Evolutionary conservation across 805 yeast species (phyloP), one percentile per base, ranked within the genome.

Genomic region (Peterozyma toletana): DNA sequence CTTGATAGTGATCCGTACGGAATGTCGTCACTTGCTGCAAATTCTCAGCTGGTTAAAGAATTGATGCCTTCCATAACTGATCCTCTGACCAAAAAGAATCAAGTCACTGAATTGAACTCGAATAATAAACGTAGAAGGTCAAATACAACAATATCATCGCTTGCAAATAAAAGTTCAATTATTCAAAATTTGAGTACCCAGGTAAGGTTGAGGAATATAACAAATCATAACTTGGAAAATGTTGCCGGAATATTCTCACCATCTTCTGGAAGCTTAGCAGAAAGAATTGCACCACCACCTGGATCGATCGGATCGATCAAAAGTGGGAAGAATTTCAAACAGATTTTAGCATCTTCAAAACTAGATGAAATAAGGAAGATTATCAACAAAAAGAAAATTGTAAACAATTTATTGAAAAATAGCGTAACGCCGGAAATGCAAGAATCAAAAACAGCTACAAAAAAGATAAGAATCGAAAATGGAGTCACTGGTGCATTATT

Each of bases 181-280:
- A 37, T 44, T 35, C 50, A 36, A 42, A 57, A 44, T 36, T 53
- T 27, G 45, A 51, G 3, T 47, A 51, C 37, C 45, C 62, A 15
- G 50, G 54, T 33, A 52, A 53, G 37, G 36, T 43, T 11, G 51
- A 55, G 41, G 44, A 51, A 31, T 16, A 36, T 21, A 50, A 49
- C 34, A 49, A 50, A 40, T 47, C 56, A 35, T 9, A 30, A 11
- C 2, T 35, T 53, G 34, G 66, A 60, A 39, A 50, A 44, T 27
- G 55, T 58, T 3, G 39, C 56, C n/a, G 67, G 67, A 1, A 51
- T 62, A 13, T 62, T 62, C 37, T 53, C 67, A 4, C 43, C 43
- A 11, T 38, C 47, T 53, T 13, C 47, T 53, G 35, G 27, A 29
- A 31, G 35, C 16, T 13, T 38, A 21, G 35, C 47, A 36, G 36